phyloP scores from a whole-genome alignment of 2,329 filamentous ascomycete species.

The Xylaria sp. region DNA sequence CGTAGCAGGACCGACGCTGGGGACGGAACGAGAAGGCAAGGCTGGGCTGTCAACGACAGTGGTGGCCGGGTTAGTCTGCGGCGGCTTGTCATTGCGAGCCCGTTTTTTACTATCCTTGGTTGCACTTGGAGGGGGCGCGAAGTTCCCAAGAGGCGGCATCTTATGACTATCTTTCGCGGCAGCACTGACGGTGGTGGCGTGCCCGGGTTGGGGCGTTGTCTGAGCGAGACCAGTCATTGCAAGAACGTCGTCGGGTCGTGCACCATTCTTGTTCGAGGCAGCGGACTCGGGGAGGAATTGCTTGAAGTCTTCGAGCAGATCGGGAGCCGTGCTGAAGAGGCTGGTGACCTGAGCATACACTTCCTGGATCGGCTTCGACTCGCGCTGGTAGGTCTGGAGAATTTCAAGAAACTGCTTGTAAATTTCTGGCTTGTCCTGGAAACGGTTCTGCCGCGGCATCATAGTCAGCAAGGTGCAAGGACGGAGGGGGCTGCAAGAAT shows the following conservation, averaged over 20 bases:
- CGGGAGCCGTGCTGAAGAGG: conserved; percentile 86
- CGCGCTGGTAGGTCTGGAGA: conserved; percentile 92
- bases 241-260: conserved; percentile 63
- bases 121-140: conserved; percentile 74
- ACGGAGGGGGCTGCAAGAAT: conserved; percentile 2
- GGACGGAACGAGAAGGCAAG: conserved; percentile 35
- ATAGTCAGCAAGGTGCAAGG: conserved; percentile 8
- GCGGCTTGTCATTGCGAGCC: conserved; percentile 55
- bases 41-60: conserved; percentile 39
- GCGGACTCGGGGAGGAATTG: conserved; percentile 92
- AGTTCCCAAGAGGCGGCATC: conserved; percentile 91
- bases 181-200: conserved; percentile 21
- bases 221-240: conserved; percentile 44
- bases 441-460: conserved; percentile 67
- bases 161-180: conserved; percentile 58
- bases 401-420: conserved; percentile 99
- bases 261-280: conserved; percentile 52
- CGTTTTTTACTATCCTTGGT: conserved; percentile 90
- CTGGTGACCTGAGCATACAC: conserved; percentile 96
- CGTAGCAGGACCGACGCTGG: conserved; percentile 37
- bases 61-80: conserved; percentile 43
- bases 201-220: conserved; percentile 50
- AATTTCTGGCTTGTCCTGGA: conserved; percentile 92
- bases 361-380: conserved; percentile 97
- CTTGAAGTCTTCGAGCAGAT: conserved; percentile 96